Evolutionary conservation across 345 rosid species (phyloP).

Genomic region (Moricandia moricandioides): DNA sequence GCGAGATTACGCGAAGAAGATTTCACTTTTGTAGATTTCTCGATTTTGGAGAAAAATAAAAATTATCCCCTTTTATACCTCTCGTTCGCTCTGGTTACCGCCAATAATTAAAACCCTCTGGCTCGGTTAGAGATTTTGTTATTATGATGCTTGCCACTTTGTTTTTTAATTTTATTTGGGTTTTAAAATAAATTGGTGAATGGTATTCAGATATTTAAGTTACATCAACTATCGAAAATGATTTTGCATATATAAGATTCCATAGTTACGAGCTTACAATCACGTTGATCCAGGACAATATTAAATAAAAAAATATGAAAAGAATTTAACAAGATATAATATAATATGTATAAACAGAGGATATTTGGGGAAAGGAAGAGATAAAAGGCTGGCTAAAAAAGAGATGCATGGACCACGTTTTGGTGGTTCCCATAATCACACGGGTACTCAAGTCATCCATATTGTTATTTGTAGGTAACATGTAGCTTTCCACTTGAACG

Average conservation of each 20-base stretch:
- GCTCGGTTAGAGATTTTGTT: neutral
- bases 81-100: conserved; percentile 27
- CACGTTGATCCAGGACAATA: neutral
- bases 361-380: conserved; percentile 11
- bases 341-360: neutral
- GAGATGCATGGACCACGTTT: conserved; percentile 37
- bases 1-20: conserved; percentile 11
- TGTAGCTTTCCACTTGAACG: conserved; percentile 30
- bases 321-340: neutral
- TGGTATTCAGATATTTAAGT: neutral
- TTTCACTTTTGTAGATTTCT: conserved; percentile 14
- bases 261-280: conserved; percentile 5
- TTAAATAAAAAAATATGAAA: neutral
- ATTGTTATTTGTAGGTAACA: conserved; percentile 31
- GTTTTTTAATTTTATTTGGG: neutral
- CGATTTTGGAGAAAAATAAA: neutral
- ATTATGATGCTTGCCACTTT: neutral
- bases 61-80: conserved; percentile 8
- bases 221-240: neutral
- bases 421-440: conserved; percentile 40
- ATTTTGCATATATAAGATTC: neutral
- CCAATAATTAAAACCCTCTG: conserved; percentile 28
- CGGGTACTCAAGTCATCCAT: conserved; percentile 27
- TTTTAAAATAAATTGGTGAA: neutral
- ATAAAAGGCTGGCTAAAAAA: conserved; percentile 29